A percentile compares a stretch with the other conserved stretches of the same genome.
Conservation (phyloP, 257 asterid genomes). For the Solanum pimpinellifolium region DNA sequence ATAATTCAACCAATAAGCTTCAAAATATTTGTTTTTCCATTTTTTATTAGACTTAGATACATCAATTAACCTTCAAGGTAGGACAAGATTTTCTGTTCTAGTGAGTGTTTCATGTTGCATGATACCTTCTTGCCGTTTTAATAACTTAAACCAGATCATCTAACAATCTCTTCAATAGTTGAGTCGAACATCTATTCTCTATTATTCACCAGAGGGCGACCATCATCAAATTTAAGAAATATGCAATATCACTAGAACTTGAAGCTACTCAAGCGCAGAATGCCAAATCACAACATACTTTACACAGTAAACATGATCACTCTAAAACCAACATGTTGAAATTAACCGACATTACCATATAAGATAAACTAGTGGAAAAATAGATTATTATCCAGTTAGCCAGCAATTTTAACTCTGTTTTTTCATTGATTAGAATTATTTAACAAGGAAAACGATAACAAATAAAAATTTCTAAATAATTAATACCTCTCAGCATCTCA, state of each 20-base stretch:
- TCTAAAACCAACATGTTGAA: not conserved
- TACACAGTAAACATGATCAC: not conserved
- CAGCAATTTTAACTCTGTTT: not conserved
- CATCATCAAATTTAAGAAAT: not conserved
- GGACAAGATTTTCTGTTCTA: not conserved
- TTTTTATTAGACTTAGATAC: not conserved
- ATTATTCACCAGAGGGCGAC: not conserved
- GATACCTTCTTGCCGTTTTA: not conserved
- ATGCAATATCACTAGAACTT: not conserved
- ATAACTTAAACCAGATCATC: not conserved
- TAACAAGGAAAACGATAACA: not conserved
- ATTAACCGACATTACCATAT: not conserved
- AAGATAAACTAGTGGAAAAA: not conserved
- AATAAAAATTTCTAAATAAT: not conserved
- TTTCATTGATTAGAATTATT: not conserved
- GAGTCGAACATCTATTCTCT: not conserved
- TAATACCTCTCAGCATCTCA: slow-evolving; percentile 78
- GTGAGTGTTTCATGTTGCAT: not conserved
- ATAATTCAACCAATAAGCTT: not conserved
- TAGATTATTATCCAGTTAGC: not conserved
- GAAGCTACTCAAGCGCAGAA: not conserved
- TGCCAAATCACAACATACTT: not conserved
- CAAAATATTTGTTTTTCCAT: not conserved
- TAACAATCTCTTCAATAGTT: not conserved
- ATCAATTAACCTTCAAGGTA: not conserved